Base-by-base conservation (phyloP, 129 eudicot genomes). In the Centaurea solstitialis region DNA sequence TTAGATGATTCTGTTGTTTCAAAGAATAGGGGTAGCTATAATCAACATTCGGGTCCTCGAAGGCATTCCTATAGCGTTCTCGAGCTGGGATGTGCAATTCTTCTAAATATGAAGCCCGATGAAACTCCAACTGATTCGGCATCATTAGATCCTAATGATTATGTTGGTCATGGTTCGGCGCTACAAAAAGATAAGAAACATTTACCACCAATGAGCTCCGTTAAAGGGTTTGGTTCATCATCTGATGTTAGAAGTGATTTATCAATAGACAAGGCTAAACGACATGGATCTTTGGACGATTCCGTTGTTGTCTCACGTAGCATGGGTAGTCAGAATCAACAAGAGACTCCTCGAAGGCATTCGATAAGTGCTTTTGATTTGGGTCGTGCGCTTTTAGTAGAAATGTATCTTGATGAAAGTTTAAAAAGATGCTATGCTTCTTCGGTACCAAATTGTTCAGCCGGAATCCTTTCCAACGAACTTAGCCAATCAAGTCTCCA, bases 221-320 rank as follows among this genome's bases (percentile, higher is more conserved):
- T 57, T 66, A 81, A 66, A 21, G 37, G 67, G 2, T 74, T 74
- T 39, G 15, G 20, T 21, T 59, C 80, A 74, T 47, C 80, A 47
- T 74, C 73, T 66, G 79, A 30, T 65, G 39, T 4, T 18, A 65
- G 38, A 76, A 70, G 67, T 33, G 82, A 77, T 70, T 8, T 62
- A 47, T 4, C 43, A 7, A 70, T 77, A 28, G 79, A 83, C 68
- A 77, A 83, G 82, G 41, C 26, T 9, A 83, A 77, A 21, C 72
- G 70, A 78, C 82, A 64, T 71, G 86, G 86, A 15, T 83, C 86
- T 17, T 61, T 83, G 38, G 86, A 83, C 72, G 86, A 83, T 83
- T 77, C 50, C 15, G 18, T 77, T n/a, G n/a, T n/a, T 35, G 66
- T 83, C 39, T 82, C n/a, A 1, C 82, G 86, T 61, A 70, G 77